Conservation (phyloP, 805 yeast species). For the Clavispora asparagi region DNA sequence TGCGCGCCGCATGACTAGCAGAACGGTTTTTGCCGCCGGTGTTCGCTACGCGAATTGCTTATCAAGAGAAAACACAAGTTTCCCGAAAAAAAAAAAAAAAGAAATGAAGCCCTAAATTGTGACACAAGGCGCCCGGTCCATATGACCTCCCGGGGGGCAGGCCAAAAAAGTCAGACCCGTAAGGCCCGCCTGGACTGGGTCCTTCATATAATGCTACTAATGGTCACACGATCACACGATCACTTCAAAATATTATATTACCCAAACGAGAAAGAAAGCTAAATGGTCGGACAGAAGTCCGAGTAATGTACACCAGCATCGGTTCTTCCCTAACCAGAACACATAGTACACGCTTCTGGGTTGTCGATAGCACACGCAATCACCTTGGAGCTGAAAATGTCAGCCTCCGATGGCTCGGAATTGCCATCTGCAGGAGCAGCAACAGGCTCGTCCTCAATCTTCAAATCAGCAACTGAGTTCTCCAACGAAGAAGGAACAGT, state of each 20-base stretch:
- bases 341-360: constrained; percentile 98
- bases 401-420: constrained; percentile 46
- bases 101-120: no score
- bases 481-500: constrained; percentile 42
- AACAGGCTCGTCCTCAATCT: constrained; percentile 20
- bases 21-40: no score
- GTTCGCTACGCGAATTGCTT: no score
- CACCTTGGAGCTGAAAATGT: constrained; percentile 87
- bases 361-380: constrained; percentile 95
- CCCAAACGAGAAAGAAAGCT: neutral
- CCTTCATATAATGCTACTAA: no score
- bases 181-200: no score
- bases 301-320: neutral
- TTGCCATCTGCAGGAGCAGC: constrained; percentile 5
- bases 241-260: neutral
- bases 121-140: no score
- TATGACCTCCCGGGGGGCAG: no score
- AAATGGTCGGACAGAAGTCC: neutral
- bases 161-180: no score
- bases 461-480: constrained; percentile 42
- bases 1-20: no score
- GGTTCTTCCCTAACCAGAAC: constrained; percentile 69
- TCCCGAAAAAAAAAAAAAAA: no score
- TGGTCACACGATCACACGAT: neutral
- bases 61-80: no score